Conservation (phyloP, 306 rosid genomes). For the Benincasa hispida region DNA sequence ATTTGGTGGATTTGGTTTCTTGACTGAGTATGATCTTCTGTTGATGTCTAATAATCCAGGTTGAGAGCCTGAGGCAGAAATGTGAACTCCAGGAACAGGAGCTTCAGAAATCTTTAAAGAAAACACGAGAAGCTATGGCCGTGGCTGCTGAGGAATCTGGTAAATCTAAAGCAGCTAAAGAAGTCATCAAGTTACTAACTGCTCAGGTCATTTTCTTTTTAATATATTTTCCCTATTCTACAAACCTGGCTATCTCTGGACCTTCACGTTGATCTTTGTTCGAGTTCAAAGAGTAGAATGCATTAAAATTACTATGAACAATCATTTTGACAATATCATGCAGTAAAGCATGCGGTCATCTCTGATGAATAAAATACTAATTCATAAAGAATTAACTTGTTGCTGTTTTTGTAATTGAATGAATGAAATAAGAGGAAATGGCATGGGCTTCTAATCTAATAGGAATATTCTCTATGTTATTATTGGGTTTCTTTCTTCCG, state of each 20-base stretch:
- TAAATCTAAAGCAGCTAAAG: constrained; percentile 80
- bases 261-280: constrained; percentile 1
- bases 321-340: not conserved
- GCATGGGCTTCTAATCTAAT: not conserved
- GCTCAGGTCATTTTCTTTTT: constrained; percentile 56
- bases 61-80: constrained; percentile 62
- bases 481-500: not conserved
- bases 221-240: constrained; percentile 2
- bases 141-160: constrained; percentile 76
- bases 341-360: not conserved
- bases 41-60: constrained; percentile 32
- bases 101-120: constrained; percentile 65
- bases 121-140: constrained; percentile 69
- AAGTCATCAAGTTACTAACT: constrained; percentile 83
- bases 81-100: constrained; percentile 80
- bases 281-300: not conserved
- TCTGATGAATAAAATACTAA: not conserved
- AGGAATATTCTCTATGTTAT: not conserved
- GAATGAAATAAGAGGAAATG: not conserved
- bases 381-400: not conserved
- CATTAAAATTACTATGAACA: not conserved
- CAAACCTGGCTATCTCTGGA: constrained; percentile 11
- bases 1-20: not conserved
- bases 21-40: not conserved
- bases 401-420: not conserved